Evolutionary conservation across 768 basidiomycete genomes (phyloP).

Genomic region (Suillus weaverae): DNA sequence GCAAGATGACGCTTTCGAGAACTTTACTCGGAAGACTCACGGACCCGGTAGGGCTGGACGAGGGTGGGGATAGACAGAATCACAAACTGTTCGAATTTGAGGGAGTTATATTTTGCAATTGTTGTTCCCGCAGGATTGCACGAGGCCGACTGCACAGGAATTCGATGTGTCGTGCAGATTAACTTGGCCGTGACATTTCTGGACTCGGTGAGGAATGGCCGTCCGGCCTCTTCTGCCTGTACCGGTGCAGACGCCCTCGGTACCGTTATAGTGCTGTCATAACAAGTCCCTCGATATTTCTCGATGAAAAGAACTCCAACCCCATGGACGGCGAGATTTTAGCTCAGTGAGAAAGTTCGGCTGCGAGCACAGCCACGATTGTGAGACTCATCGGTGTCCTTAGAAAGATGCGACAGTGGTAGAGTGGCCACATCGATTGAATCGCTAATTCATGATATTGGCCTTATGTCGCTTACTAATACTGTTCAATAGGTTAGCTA

Average conservation of each 20-base stretch:
- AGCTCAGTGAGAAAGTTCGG: not conserved
- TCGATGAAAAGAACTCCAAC: not conserved
- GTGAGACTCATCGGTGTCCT: not conserved
- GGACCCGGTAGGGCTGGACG: not conserved
- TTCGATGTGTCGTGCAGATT: not conserved
- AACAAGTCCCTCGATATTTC: not conserved
- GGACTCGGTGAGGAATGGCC: constrained; percentile 1
- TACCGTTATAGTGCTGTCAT: not conserved
- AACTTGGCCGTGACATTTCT: not conserved
- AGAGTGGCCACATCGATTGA: not conserved
- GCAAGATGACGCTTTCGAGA: not conserved
- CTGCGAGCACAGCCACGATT: not conserved
- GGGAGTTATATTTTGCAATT: not conserved
- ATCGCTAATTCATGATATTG: not conserved
- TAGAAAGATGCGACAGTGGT: not conserved
- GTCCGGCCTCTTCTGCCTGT: not conserved
- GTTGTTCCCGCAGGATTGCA: constrained; percentile 5
- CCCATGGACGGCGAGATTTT: not conserved
- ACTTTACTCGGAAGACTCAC: not conserved
- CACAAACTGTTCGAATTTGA: not conserved
- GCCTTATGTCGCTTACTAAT: not conserved
- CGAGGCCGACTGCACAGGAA: constrained; percentile 4
- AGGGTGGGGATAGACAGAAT: not conserved
- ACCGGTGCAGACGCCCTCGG: constrained; percentile 1
- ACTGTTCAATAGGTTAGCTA: not conserved